Evolutionary conservation across 2,329 filamentous ascomycete species (phyloP).

Genomic region (Sclerotinia subarctica): DNA sequence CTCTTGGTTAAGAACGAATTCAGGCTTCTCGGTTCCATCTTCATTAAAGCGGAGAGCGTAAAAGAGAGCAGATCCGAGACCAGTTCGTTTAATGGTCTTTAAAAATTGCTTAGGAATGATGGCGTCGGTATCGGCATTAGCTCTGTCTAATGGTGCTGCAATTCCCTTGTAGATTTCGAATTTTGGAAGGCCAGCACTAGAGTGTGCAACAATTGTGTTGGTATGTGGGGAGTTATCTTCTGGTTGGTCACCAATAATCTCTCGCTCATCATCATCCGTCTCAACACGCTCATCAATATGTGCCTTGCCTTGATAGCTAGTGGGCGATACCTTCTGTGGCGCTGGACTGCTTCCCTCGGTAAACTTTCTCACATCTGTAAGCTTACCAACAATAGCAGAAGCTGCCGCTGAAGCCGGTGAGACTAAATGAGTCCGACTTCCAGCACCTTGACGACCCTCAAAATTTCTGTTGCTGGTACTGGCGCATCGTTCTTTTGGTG

Average conservation of each 20-base stretch:
- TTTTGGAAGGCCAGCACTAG: conserved; percentile 59
- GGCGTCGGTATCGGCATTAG: conserved; percentile 97
- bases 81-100: conserved; percentile 98
- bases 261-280: conserved; percentile 51
- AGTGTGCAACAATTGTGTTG: conserved; percentile 54
- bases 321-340: conserved; percentile 30
- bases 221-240: conserved; percentile 63
- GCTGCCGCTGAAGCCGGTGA: conserved; percentile 96
- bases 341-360: conserved; percentile 45
- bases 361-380: conserved; percentile 85
- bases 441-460: conserved; percentile 90
- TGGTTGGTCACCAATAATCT: conserved; percentile 55
- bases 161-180: conserved; percentile 83
- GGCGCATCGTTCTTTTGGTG: conserved; percentile 88
- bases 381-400: conserved; percentile 82
- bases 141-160: conserved; percentile 79
- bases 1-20: conserved; percentile 87
- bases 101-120: conserved; percentile 99
- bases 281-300: conserved; percentile 53
- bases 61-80: conserved; percentile 85
- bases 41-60: conserved; percentile 74
- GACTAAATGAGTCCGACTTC: conserved; percentile 90
- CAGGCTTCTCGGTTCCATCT: conserved; percentile 69
- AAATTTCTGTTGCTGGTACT: conserved; percentile 97
- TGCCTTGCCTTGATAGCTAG: conserved; percentile 13